These are phyloP conservation scores for Coprinellus aureogranulatus DNA, from an alignment of 768 basidiomycete genomes.

Conservation along the genomic window DNA sequence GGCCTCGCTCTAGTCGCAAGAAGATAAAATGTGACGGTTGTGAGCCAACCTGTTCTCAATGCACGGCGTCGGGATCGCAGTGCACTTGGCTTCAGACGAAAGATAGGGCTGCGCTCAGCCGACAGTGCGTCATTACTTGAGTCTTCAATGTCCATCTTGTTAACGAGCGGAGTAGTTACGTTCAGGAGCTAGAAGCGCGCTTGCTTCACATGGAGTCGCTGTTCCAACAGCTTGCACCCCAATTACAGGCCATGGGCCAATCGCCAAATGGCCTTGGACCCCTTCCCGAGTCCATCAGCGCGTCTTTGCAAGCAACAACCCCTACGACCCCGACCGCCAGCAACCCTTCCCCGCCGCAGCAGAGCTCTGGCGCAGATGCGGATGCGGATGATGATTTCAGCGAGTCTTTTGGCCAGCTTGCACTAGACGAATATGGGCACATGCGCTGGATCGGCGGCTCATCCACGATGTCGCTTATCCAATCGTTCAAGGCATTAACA, in stretches of 20 bases:
- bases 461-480: constrained; percentile 88
- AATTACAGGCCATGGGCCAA: constrained; percentile 61
- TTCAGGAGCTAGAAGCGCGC: constrained; percentile 86
- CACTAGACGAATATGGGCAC: constrained; percentile 86
- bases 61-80: constrained; percentile 66
- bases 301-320: constrained; percentile 34
- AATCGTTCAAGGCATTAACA: constrained; percentile 78
- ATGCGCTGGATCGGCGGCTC: constrained; percentile 92
- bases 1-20: constrained; percentile 59
- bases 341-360: constrained; percentile 34
- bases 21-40: constrained; percentile 92
- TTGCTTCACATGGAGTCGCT: constrained; percentile 84
- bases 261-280: constrained; percentile 40
- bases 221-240: constrained; percentile 77
- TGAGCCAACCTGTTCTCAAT: constrained; percentile 85
- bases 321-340: constrained; percentile 34
- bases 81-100: constrained; percentile 92
- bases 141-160: constrained; percentile 1
- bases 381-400: constrained; percentile 61
- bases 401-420: constrained; percentile 84
- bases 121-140: constrained; percentile 62
- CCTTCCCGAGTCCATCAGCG: constrained; percentile 28
- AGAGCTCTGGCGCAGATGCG: neutral
- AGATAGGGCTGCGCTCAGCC: constrained; percentile 83
- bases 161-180: constrained; percentile 56